Evolutionary conservation across 768 basidiomycete genomes (phyloP), one percentile per base, ranked within the genome.

Genomic region (Mycena metata): DNA sequence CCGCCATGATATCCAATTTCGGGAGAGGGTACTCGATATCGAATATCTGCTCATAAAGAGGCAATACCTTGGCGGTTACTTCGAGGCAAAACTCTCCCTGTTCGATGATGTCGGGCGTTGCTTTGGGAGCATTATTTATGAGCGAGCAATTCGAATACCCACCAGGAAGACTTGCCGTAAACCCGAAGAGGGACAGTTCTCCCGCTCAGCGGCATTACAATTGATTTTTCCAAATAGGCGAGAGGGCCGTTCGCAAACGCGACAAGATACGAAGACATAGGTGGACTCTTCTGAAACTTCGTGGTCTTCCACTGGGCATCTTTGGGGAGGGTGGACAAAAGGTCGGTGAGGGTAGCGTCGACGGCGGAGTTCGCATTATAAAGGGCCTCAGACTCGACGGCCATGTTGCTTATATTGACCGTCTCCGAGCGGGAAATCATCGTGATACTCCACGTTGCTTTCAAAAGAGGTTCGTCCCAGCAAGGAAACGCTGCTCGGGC

Each of bases 1-100:
- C 91, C 55, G 95, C 93, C 19, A 99, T 84, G 4, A 95, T 96
- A 76, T 98, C 97, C 60, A 99, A 85, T 83, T 99, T 98, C 7
- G 96, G 95, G 30, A 66, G 58, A 9, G 65, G 65, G 41, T 55
- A 66, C 41, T 60, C 58, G 0, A 66, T 54, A 35, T 66, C 51
- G 36, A 66, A 66, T 19, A 66, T 66, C 23, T 35, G 54, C 46
- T 66, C 65, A 77, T 96, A 98, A 15, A 96, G 76, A 17, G 96
- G 96, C 21, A 98, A 81, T 13, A 94, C 92, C 45, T 84, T 85
- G 11, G 86, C 87, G 78, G 93, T 96, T 71, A 97, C 90, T 70
- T 96, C 95, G 49, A 99, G 88, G 30, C 92, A 91, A 73, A 95
- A 95, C 70, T 91, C 86, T 6, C 91, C 93, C 76, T 96, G 95